phyloP scores from a whole-genome alignment of 1,284 basidiomycete genomes.

The Cronartium quercuum region DNA sequence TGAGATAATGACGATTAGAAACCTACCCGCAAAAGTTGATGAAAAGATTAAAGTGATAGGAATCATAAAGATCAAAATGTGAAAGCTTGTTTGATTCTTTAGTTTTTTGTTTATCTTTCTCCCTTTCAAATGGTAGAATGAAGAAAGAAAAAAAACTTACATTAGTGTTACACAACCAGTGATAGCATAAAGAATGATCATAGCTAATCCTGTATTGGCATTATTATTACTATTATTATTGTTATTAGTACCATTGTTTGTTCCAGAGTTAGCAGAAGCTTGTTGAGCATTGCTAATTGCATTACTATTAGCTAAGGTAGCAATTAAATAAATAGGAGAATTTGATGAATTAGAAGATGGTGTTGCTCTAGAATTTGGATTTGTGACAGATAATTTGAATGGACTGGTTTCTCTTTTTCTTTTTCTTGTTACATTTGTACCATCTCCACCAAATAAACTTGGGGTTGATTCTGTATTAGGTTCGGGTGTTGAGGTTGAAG shows the following conservation, averaged over 20 bases:
- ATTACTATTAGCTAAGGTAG: constrained; percentile 41
- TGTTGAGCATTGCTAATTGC: constrained; percentile 4
- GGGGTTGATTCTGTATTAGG: neutral
- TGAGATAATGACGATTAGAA: constrained; percentile 49
- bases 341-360: neutral
- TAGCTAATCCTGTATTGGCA: constrained; percentile 73
- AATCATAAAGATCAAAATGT: constrained; percentile 5
- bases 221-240: neutral
- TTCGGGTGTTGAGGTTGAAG: constrained; percentile 8
- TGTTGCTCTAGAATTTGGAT: neutral
- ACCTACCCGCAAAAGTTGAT: constrained; percentile 14
- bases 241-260: constrained; percentile 1
- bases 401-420: neutral
- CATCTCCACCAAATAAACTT: constrained; percentile 1
- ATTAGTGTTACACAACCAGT: constrained; percentile 66
- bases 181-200: constrained; percentile 60
- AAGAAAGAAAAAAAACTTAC: constrained; percentile 72
- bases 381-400: constrained; percentile 15
- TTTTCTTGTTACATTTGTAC: neutral
- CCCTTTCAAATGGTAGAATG: no score
- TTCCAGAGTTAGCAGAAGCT: no score
- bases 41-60: constrained; percentile 16
- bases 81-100: no score
- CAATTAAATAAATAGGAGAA: constrained; percentile 40
- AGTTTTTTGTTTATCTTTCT: no score